phyloP scores from a whole-genome alignment of 2,329 filamentous ascomycete species.

The Cladophialophora bantiana region DNA sequence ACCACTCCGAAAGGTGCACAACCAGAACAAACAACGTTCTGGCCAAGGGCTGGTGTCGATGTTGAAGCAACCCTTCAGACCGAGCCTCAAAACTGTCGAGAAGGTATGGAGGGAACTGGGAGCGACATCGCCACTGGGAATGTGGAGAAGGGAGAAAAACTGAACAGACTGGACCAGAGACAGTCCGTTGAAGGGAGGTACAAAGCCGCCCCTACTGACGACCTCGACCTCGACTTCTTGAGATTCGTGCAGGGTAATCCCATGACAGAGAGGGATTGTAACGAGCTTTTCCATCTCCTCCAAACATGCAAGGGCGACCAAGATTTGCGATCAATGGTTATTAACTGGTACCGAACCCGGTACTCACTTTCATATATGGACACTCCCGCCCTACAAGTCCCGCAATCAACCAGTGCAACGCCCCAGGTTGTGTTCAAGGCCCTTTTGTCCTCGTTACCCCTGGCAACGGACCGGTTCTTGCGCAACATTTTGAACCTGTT shows the following conservation, averaged over 20 bases:
- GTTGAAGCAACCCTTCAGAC: background rate
- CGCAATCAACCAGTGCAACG: background rate
- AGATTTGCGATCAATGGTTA: background rate
- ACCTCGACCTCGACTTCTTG: background rate
- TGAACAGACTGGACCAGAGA: background rate
- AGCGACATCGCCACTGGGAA: background rate
- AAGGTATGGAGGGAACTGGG: background rate
- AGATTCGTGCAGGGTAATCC: background rate
- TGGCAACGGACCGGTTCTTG: background rate
- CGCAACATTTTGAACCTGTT: background rate
- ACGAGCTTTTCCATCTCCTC: background rate
- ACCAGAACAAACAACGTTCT: background rate
- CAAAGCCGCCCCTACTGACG: too few species aligned
- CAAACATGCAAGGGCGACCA: background rate
- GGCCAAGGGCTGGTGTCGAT: background rate
- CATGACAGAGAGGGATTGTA: background rate
- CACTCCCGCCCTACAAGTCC: background rate
- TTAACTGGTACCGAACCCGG: background rate
- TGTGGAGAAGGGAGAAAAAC: background rate
- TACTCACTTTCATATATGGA: background rate
- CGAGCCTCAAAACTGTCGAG: background rate
- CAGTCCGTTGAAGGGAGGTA: background rate
- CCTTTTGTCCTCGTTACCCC: background rate
- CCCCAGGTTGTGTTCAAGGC: background rate
- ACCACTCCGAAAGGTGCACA: background rate